Conservation (phyloP, 495 filamentous ascomycete genomes). For the Penicillium herquei region DNA sequence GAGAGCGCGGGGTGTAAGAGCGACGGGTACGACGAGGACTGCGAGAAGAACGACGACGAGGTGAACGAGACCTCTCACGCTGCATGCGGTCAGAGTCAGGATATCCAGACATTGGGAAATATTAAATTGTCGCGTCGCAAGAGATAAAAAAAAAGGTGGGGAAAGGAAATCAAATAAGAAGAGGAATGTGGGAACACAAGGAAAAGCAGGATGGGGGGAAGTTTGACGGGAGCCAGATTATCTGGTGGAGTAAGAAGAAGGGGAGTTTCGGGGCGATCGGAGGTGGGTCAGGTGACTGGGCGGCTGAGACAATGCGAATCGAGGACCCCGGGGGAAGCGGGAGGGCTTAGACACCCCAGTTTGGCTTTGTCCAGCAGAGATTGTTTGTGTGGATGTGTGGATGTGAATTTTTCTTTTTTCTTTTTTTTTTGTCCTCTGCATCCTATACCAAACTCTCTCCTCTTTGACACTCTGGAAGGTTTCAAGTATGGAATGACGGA, state of each 20-base stretch:
- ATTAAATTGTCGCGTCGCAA: slow-evolving; percentile 18
- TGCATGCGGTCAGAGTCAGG: slow-evolving; percentile 51
- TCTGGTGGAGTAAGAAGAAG: slow-evolving; percentile 1
- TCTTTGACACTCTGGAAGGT: not conserved
- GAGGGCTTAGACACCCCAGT: not conserved
- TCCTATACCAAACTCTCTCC: not conserved
- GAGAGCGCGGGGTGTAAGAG: slow-evolving; percentile 90
- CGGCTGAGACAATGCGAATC: slow-evolving; percentile 11
- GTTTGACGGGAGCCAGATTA: not conserved
- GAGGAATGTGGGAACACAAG: slow-evolving; percentile 4
- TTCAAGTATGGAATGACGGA: not conserved
- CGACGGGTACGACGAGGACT: slow-evolving; percentile 72
- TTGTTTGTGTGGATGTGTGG: not conserved
- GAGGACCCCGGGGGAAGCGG: slow-evolving; percentile 19
- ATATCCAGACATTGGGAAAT: slow-evolving; percentile 28
- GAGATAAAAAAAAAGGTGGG: slow-evolving; percentile 12
- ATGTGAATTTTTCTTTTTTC: not conserved
- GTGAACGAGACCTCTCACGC: slow-evolving; percentile 95
- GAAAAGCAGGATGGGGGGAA: slow-evolving; percentile 2
- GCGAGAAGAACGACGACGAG: slow-evolving; percentile 77
- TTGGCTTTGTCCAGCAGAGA: not conserved
- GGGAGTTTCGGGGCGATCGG: slow-evolving; percentile 12
- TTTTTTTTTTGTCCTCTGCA: not conserved
- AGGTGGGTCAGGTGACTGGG: slow-evolving; percentile 28
- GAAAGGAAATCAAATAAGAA: slow-evolving; percentile 14